Conservation (phyloP, 352 stramenopile species). For the Phytophthora aleatoria region DNA sequence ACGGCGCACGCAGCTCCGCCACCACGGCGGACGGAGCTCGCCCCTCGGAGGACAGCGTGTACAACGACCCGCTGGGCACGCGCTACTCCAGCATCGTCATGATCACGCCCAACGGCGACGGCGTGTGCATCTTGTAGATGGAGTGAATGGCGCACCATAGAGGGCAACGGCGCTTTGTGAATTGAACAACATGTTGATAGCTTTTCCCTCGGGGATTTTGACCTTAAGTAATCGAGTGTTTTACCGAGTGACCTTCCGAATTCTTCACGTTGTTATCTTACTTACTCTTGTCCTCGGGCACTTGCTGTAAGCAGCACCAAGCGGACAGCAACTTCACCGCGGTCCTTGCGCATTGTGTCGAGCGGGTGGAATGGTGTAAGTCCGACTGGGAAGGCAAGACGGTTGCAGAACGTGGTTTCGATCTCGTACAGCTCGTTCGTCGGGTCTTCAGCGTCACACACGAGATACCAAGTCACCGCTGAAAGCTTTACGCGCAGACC, state of each 20-base stretch:
- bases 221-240: conserved; percentile 34
- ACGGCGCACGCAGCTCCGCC: conserved; percentile 40
- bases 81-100: conserved; percentile 89
- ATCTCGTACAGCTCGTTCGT: conserved; percentile 60
- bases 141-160: conserved; percentile 17
- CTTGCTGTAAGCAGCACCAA: conserved; percentile 21
- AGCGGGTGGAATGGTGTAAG: conserved; percentile 59
- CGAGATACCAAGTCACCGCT: conserved; percentile 70
- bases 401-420: conserved; percentile 63
- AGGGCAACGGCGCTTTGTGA: conserved; percentile 26
- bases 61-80: conserved; percentile 76
- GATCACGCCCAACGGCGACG: conserved; percentile 83
- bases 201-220: conserved; percentile 29
- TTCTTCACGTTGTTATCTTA: no score
- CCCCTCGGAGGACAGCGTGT: conserved; percentile 63
- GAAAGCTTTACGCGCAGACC: conserved; percentile 56
- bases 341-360: conserved; percentile 56
- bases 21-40: conserved; percentile 46
- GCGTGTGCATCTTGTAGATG: conserved; percentile 71
- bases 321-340: conserved; percentile 42
- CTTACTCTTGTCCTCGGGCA: conserved; percentile 1
- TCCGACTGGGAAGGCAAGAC: conserved; percentile 61
- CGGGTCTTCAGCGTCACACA: conserved; percentile 74
- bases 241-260: conserved; percentile 9
- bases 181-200: conserved; percentile 38